A percentile compares a stretch with the other conserved stretches of the same genome.
Conservation (phyloP, 1,284 basidiomycete genomes). For the Boletellus deceptivus region DNA sequence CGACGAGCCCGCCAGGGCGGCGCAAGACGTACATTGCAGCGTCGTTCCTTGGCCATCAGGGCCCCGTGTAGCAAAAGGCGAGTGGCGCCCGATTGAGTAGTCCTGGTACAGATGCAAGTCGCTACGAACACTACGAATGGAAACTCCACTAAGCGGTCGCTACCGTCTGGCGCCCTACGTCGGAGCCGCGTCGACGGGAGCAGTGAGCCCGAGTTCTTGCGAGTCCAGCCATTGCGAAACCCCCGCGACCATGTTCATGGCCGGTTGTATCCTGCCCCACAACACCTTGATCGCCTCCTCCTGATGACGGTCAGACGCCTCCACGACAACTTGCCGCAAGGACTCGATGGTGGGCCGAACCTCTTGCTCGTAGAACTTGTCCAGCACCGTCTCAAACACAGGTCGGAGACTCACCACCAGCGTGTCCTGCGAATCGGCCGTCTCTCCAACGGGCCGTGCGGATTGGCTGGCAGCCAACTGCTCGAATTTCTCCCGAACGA, state of each 20-base stretch:
- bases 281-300: slow-evolving; percentile 23
- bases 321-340: slow-evolving; percentile 11
- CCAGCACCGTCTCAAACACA: slow-evolving; percentile 15
- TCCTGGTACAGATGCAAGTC: slow-evolving; percentile 12
- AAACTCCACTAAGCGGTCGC: background rate
- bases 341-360: slow-evolving; percentile 18
- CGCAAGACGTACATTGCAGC: slow-evolving; percentile 31
- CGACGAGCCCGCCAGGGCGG: background rate
- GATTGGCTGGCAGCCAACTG: slow-evolving; percentile 13
- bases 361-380: slow-evolving; percentile 26
- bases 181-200: slow-evolving; percentile 14
- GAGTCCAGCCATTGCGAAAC: slow-evolving; percentile 32
- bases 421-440: slow-evolving; percentile 5
- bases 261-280: slow-evolving; percentile 30
- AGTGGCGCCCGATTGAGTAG: background rate
- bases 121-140: slow-evolving; percentile 15
- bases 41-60: slow-evolving; percentile 18
- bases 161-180: background rate
- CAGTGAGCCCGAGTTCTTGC: slow-evolving; percentile 27
- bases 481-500: slow-evolving; percentile 21
- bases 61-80: background rate
- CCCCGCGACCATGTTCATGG: slow-evolving; percentile 33
- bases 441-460: background rate
- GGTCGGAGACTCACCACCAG: slow-evolving; percentile 23
- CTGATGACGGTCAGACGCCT: slow-evolving; percentile 22